A percentile compares a stretch with the other conserved stretches of the same genome.
Evolutionary conservation across 2,329 filamentous ascomycete genomes (phyloP).

Genomic region (Xylariaceae sp.): DNA sequence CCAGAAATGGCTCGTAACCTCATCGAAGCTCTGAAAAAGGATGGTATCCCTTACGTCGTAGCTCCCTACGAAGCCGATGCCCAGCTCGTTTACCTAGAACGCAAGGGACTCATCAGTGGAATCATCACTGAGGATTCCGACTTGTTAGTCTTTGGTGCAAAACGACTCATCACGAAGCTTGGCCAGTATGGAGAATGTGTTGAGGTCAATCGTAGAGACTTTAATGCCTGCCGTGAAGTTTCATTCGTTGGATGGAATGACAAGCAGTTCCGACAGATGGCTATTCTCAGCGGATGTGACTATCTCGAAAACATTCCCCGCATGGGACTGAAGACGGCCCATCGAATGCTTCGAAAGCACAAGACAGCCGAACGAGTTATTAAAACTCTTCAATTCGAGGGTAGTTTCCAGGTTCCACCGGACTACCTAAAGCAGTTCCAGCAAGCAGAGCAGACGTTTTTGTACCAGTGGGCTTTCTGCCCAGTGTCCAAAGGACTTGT

Average conservation of each 20-base stretch:
- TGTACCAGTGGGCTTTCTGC: constrained; percentile 93
- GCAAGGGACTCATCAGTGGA: constrained; percentile 73
- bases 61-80: constrained; percentile 96
- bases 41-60: constrained; percentile 79
- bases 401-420: constrained; percentile 72
- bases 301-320: constrained; percentile 82
- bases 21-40: constrained; percentile 84
- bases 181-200: constrained; percentile 91
- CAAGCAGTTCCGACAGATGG: constrained; percentile 86
- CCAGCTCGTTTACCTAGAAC: constrained; percentile 92
- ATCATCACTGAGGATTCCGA: constrained; percentile 97
- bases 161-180: constrained; percentile 84
- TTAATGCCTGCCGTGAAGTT: constrained; percentile 81
- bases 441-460: constrained; percentile 85
- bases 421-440: constrained; percentile 77
- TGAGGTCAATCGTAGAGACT: constrained; percentile 84
- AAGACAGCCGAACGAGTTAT: constrained; percentile 80
- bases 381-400: constrained; percentile 80
- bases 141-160: constrained; percentile 89
- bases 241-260: constrained; percentile 91
- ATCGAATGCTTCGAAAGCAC: constrained; percentile 83
- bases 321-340: constrained; percentile 88
- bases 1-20: constrained; percentile 89
- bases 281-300: constrained; percentile 93
- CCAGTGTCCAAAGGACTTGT: constrained; percentile 66